Conservation (phyloP, 139 green algal genomes). For the Chlorella sp. region DNA sequence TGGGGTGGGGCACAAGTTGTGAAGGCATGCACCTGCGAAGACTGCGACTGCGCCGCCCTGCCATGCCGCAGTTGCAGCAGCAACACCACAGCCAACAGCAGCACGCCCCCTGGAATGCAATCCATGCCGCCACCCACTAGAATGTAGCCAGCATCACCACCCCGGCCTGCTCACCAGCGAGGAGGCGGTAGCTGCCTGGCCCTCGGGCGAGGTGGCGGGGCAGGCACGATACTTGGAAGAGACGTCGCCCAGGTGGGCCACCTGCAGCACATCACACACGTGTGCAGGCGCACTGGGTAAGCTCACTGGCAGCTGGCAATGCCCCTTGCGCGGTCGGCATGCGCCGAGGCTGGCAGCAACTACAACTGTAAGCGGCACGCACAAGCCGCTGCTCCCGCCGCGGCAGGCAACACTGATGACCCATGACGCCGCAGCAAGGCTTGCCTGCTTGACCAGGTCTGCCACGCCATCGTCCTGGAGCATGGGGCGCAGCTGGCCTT, state of each 20-base stretch:
- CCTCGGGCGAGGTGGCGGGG: slow-evolving; percentile 34
- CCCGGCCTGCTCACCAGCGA: not conserved
- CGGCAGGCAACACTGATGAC: no score
- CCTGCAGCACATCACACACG: slow-evolving; percentile 1
- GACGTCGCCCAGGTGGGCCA: slow-evolving; percentile 56
- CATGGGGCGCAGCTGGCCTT: slow-evolving; percentile 61
- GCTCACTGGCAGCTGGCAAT: no score
- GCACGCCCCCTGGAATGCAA: not conserved
- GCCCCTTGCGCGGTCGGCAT: no score
- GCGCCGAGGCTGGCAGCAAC: no score
- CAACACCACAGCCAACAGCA: not conserved
- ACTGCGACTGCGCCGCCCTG: not conserved
- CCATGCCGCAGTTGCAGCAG: not conserved
- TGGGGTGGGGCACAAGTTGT: no score
- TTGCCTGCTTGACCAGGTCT: slow-evolving; percentile 43
- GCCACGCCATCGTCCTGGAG: slow-evolving; percentile 53
- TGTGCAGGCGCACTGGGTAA: no score
- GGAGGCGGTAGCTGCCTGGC: slow-evolving; percentile 21
- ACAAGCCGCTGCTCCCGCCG: no score
- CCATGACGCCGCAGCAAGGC: no score
- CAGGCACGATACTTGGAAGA: slow-evolving; percentile 57
- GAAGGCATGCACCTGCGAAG: no score
- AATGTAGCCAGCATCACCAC: no score
- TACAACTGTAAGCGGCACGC: no score
- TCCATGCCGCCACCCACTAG: no score